Conservation (phyloP, 1,284 basidiomycete genomes). For the Ustilago loliicola region DNA sequence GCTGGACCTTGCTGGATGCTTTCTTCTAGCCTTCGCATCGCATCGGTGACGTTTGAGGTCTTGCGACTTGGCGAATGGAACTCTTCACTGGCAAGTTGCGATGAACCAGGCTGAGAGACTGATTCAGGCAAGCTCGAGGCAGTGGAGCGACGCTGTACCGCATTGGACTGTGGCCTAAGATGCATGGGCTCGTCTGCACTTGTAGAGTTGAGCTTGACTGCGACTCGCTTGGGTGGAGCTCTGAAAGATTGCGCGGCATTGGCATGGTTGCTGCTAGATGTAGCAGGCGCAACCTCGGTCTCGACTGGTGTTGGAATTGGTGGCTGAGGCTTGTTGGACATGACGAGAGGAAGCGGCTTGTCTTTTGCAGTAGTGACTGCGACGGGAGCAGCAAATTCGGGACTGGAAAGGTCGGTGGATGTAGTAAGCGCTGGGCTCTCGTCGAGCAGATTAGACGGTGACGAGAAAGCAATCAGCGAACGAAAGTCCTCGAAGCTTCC, state of each 20-base stretch:
- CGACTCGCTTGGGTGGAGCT: neutral
- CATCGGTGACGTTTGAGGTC: constrained; percentile 5
- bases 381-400: constrained; percentile 12
- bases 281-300: neutral
- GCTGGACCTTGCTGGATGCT: constrained; percentile 5
- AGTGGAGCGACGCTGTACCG: constrained; percentile 18
- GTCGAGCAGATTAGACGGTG: constrained; percentile 23
- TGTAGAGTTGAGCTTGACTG: constrained; percentile 6
- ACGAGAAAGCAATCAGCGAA: constrained; percentile 33
- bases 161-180: neutral
- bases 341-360: constrained; percentile 11
- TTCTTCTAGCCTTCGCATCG: constrained; percentile 21
- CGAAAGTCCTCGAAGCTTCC: constrained; percentile 51
- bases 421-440: constrained; percentile 35
- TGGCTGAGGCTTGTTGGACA: constrained; percentile 28
- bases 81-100: constrained; percentile 28
- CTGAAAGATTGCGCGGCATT: neutral
- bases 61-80: constrained; percentile 11
- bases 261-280: neutral
- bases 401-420: constrained; percentile 36
- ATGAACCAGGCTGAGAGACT: constrained; percentile 36
- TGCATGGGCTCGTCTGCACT: constrained; percentile 6
- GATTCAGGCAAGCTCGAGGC: constrained; percentile 37
- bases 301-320: constrained; percentile 13
- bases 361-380: constrained; percentile 4